Evolutionary conservation across 371 early-diverging fungal genomes (phyloP), one percentile per base, ranked within the genome.

Genomic region (Syncephalastrum racemosum): DNA sequence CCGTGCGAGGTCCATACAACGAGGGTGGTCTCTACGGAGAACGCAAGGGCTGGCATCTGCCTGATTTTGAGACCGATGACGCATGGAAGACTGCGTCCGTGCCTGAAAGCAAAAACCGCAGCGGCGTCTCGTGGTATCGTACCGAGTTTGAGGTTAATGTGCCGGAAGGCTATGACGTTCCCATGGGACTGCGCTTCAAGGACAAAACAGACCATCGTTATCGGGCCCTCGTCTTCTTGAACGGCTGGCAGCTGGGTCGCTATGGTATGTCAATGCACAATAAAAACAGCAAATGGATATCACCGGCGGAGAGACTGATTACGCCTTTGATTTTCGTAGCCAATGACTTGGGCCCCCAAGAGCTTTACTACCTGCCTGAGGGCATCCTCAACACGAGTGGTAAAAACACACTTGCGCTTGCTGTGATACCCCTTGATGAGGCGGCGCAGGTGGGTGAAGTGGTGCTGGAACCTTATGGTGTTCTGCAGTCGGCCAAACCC

Each of bases 381-480:
- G 66, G 66, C 40, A 66, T 66, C 36, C 22, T 66, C 1, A 66
- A 66, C n/a, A 60, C 60, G 22, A 60, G 58, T 16, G 66, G 66
- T 6, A 23, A 23, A 13, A 66, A 66, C 22, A 54, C 58, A 4
- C 23, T 66, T 2, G 62, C 66, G 25, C 45, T 66, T 39, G 66
- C 53, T 13, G 61, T 61, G 2, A 31, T 64, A 40, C 36, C 59
- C 12, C 13, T 64, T 18, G 60, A 64, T 46, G 46, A 63, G 48
- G 54, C 24, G 24, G 56, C 50, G 13, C 47, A 51, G 13, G 39
- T 63, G 40, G 63, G 58, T 19, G 13, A 57, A 24, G 54, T 63
- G 14, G 27, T 46, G 10, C 25, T 63, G 4, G 63, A 63, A 39
- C 45, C 63, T 25, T 56, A 58, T 36, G 54, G 25, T 4, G 41